These are phyloP conservation scores for Adiantum capillusveneris DNA, from an alignment of 75 land plant species.

Conservation along the genomic window DNA sequence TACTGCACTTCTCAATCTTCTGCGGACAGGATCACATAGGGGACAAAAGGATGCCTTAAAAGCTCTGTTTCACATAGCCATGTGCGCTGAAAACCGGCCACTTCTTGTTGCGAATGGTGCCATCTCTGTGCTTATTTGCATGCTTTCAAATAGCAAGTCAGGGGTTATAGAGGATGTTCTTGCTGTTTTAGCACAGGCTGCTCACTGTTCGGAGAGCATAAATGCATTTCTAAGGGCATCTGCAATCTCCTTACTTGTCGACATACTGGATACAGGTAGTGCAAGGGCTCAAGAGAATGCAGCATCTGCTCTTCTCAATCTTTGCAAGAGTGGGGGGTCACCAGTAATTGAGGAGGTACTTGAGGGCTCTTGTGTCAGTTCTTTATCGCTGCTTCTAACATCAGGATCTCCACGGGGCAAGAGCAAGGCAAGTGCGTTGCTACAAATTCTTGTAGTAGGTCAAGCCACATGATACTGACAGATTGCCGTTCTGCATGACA, in stretches of 20 bases:
- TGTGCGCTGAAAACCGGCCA: conserved; percentile 47
- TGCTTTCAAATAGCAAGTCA: conserved; percentile 21
- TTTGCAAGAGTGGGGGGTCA: conserved; percentile 46
- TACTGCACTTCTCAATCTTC: conserved; percentile 38
- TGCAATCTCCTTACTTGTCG: conserved; percentile 29
- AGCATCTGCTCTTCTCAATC: conserved; percentile 56
- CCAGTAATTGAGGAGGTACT: conserved; percentile 20
- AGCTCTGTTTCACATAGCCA: conserved; percentile 69
- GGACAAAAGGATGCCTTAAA: conserved; percentile 63
- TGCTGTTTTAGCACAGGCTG: conserved; percentile 71
- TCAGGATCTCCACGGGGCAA: conserved; percentile 20
- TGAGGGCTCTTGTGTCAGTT: conserved; percentile 10
- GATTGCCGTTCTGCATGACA: too few species aligned
- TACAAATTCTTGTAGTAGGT: conserved; percentile 13
- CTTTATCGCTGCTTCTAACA: conserved; percentile 13
- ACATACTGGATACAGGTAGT: conserved; percentile 40
- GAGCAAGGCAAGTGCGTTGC: conserved; percentile 19
- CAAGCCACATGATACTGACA: too few species aligned
- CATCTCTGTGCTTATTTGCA: conserved; percentile 25
- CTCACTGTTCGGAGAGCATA: conserved; percentile 46
- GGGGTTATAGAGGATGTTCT: conserved; percentile 64
- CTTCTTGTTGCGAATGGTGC: conserved; percentile 43
- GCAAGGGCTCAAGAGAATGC: conserved; percentile 57
- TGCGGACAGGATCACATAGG: conserved; percentile 20
- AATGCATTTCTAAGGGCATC: conserved; percentile 41